Conservation (phyloP, 768 basidiomycete genomes). For the Suillus lakei region DNA sequence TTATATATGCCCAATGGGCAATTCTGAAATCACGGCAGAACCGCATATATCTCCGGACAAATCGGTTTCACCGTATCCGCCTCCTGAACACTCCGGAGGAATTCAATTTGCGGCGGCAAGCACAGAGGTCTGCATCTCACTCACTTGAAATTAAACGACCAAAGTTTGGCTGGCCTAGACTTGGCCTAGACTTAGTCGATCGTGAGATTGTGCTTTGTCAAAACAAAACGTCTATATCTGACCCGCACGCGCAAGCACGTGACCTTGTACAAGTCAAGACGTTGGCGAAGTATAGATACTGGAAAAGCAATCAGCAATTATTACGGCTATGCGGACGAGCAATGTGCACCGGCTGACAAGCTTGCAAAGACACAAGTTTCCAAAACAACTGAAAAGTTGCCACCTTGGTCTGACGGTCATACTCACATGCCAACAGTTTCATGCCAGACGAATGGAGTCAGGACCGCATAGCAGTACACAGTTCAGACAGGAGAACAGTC, state of each 20-base stretch:
- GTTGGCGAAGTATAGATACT: neutral
- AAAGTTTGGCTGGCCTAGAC: no score
- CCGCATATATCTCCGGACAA: neutral
- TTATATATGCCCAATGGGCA: neutral
- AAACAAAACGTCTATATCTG: no score
- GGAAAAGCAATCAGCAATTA: neutral
- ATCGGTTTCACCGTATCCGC: no score
- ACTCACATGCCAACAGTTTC: neutral
- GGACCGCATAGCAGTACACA: neutral
- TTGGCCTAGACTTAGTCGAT: no score
- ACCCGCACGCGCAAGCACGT: no score
- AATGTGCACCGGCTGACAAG: neutral
- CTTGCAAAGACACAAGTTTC: neutral
- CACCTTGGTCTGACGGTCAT: no score
- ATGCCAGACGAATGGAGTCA: neutral
- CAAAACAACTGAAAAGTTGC: neutral
- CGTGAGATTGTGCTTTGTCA: neutral
- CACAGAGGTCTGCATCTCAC: no score
- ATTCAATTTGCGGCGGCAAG: no score
- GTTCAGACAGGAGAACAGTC: neutral
- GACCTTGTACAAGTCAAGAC: neutral
- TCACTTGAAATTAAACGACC: no score
- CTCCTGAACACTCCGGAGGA: no score
- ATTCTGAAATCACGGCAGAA: neutral
- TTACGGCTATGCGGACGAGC: no score